phyloP scores from a whole-genome alignment of 495 filamentous ascomycete genomes.

The Pyrenopolyporus hunteri region DNA sequence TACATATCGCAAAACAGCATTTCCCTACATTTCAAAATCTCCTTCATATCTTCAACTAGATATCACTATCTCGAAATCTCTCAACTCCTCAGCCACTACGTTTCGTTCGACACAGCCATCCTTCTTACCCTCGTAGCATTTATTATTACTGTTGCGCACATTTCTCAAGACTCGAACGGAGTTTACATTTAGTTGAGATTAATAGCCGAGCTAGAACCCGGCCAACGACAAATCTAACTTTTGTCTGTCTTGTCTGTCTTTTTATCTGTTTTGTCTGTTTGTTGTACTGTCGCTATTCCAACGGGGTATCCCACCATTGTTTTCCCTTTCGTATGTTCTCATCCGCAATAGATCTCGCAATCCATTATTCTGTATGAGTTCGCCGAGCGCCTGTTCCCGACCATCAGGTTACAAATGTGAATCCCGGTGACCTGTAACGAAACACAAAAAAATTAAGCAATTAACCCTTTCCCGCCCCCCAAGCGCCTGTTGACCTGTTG shows the following conservation, averaged over 20 bases:
- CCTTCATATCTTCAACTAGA: no score
- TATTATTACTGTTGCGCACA: no score
- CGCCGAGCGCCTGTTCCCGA: slow-evolving; percentile 13
- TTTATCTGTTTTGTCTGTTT: slow-evolving; percentile 10
- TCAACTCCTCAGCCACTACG: no score
- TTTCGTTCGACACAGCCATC: no score
- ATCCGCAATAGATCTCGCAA: slow-evolving; percentile 7
- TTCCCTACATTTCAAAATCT: not conserved
- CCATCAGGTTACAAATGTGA: not conserved
- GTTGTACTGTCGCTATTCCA: slow-evolving; percentile 7
- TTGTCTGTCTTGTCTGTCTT: slow-evolving; percentile 12
- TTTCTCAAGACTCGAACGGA: no score
- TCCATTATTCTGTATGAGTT: slow-evolving; percentile 11
- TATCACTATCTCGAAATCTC: no score
- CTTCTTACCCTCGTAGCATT: no score
- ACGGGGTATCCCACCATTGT: slow-evolving; percentile 17
- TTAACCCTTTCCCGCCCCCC: slow-evolving; percentile 16
- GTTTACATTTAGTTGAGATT: no score
- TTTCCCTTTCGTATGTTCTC: slow-evolving; percentile 27
- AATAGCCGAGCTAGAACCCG: slow-evolving; percentile 1
- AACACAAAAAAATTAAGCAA: not conserved
- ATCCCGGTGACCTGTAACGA: not conserved
- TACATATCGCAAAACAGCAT: not conserved
- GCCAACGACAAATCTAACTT: slow-evolving; percentile 1
- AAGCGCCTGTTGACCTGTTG: slow-evolving; percentile 34